phyloP scores from a whole-genome alignment of 805 yeast species.

The Yarrowia sp. region DNA sequence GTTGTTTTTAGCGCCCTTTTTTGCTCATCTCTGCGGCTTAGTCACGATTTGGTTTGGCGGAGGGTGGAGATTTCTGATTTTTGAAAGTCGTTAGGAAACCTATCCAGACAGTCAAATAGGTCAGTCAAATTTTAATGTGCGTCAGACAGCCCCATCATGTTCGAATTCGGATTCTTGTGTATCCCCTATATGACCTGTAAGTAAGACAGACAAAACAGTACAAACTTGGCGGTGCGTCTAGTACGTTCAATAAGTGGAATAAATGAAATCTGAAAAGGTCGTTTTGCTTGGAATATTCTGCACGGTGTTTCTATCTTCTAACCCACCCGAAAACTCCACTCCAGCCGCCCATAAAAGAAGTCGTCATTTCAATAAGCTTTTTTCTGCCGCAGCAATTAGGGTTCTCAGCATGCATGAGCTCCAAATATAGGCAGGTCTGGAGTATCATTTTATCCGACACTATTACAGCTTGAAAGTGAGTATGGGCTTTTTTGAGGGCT shows the following conservation, averaged over 20 bases:
- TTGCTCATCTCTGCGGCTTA: too few species aligned
- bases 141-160: not conserved
- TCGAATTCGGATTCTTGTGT: not conserved
- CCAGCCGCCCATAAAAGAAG: not conserved
- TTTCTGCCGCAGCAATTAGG: not conserved
- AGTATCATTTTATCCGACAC: not conserved
- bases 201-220: not conserved
- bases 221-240: not conserved
- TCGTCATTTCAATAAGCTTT: not conserved
- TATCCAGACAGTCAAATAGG: too few species aligned
- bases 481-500: not conserved
- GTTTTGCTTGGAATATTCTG: too few species aligned
- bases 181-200: not conserved
- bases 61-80: too few species aligned
- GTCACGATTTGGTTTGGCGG: too few species aligned
- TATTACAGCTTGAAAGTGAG: slow-evolving; percentile 11
- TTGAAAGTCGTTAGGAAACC: too few species aligned
- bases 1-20: too few species aligned
- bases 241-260: not conserved
- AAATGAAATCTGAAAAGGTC: too few species aligned
- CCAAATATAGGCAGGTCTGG: not conserved
- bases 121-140: too few species aligned
- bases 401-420: not conserved
- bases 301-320: not conserved
- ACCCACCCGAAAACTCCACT: not conserved